These are phyloP conservation scores for Penicillium polonicum DNA, from an alignment of 2,329 filamentous ascomycete genomes.

Conservation along the genomic window DNA sequence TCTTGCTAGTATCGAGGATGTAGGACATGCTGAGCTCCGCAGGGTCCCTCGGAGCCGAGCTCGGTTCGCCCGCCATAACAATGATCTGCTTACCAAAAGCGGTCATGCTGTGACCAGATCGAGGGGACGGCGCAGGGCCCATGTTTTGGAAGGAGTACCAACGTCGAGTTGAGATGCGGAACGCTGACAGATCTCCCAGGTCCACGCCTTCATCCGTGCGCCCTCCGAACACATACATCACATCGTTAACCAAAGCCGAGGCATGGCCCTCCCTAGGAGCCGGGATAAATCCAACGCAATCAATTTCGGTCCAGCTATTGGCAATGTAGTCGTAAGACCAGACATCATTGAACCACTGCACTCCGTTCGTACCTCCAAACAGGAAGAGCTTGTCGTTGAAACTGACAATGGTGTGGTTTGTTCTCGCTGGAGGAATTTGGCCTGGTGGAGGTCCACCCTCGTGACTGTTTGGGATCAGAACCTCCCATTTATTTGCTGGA, in stretches of 20 bases:
- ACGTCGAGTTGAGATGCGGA: constrained; percentile 74
- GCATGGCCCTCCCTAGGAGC: constrained; percentile 92
- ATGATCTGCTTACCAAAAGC: constrained; percentile 89
- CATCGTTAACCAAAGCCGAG: constrained; percentile 88
- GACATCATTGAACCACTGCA: constrained; percentile 98
- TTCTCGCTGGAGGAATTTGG: constrained; percentile 79
- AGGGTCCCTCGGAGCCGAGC: constrained; percentile 75
- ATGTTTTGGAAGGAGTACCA: constrained; percentile 99
- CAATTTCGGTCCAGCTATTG: constrained; percentile 83
- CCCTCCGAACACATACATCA: constrained; percentile 99
- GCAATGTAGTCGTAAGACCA: constrained; percentile 87
- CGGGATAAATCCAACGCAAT: constrained; percentile 97
- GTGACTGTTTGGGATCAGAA: constrained; percentile 75
- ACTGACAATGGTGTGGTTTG: constrained; percentile 89
- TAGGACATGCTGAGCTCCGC: constrained; percentile 87
- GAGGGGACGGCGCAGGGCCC: constrained; percentile 89
- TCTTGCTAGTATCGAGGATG: constrained; percentile 91
- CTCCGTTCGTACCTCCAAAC: constrained; percentile 95
- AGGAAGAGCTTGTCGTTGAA: constrained; percentile 92
- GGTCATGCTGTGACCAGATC: constrained; percentile 98
- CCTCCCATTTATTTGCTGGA: constrained; percentile 89
- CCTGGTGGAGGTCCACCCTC: constrained; percentile 56
- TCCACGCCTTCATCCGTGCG: constrained; percentile 91
- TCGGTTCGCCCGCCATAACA: constrained; percentile 90
- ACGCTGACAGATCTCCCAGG: constrained; percentile 87